Evolutionary conservation across 352 stramenopile genomes (phyloP), one percentile per base, ranked within the genome.

Genomic region (Phytophthora cryptogea): DNA sequence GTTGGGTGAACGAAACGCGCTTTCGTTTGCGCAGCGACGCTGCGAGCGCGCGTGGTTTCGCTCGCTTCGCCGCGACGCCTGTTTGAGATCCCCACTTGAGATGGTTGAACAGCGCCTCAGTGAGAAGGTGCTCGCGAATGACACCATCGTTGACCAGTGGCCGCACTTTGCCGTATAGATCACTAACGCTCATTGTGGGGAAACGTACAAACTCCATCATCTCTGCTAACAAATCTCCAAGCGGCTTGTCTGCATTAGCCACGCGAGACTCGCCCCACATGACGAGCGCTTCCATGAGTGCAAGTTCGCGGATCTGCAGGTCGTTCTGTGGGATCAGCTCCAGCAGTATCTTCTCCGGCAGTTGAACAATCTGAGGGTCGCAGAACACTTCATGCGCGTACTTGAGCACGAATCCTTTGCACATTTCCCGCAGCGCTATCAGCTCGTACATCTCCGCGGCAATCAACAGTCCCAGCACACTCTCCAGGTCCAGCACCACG

Each of bases 181-280:
- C 84, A 28, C 81, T 87, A 37, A 95, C 86, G 40, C 83, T 95
- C 86, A 95, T 95, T 0, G 84, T 92, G 8, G 84, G 79, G 54
- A 93, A 95, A 27, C 86, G 84, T 43, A 95, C 78, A 45, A 86
- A 82, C 63, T 92, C 78, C 83, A 94, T 91, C 43, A 92, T 73
- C 39, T 94, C 86, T 0, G 61, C 63, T 26, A 95, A 55, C 39
- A 94, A 72, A 26, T 82, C 68, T 8, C 83, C 57, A 26, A 94
- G 57, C 8, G 71, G 46, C 4, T 74, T 71, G 9, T 84, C 64
- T 9, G 72, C 69, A 23, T 75, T 74, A 2, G 69, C 66, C 0
- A 89, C 71, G n/a, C 84, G 80, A 23, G 86, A 75, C 51, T 92
- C 76, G 8, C 83, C 86, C 86, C 84, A 95, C 59, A 80, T 77